Base-by-base conservation (phyloP, 208 protist species). In the Acanthamoeba healyi region DNA sequence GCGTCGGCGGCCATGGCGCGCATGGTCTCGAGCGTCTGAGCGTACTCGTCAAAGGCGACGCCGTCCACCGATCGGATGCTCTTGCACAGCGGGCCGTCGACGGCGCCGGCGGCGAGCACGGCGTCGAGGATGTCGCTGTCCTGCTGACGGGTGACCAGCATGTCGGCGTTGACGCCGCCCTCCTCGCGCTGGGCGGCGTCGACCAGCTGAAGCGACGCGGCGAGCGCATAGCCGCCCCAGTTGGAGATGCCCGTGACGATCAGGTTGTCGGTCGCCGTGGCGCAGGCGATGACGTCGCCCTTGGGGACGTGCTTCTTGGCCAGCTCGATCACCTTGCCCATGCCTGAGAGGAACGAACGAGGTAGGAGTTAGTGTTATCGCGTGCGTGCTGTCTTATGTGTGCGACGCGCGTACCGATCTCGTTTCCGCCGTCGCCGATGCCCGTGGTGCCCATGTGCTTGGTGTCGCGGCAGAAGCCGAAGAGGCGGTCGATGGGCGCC, bases 371-470 rank as follows among this genome's bases (percentile, higher is more conserved):
- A n/a, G n/a, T n/a, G n/a, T n/a, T n/a, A n/a, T n/a, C n/a, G n/a
- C n/a, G n/a, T n/a, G n/a, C n/a, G n/a, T n/a, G n/a, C n/a, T n/a
- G n/a, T n/a, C n/a, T n/a, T n/a, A 38, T 2, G 63, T 36, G 10
- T 10, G 32, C 34, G 56, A 6, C 56, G 56, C 56, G 32, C 24
- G 38, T 70, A 65, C 86, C 90, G 22, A 94, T 94, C 34, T 94
- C 90, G 70, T 94, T 94, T 15, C 90, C 90, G 70, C 90, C 90
- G 34, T 94, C 90, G 44, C 90, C 90, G 70, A 94, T 84, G 63
- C 90, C 90, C 6, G 42, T 61, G 44, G 90, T 94, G 90, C 36
- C 38, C 17, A 94, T n/a, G n/a, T 44, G 10, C 29, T 54, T 84
- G 29, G 49, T 1, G 26, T 42, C 70, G 46, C 10, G 54, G 17